phyloP scores from a whole-genome alignment of 108 stramenopile genomes.

The Cylindrotheca fusiformis region DNA sequence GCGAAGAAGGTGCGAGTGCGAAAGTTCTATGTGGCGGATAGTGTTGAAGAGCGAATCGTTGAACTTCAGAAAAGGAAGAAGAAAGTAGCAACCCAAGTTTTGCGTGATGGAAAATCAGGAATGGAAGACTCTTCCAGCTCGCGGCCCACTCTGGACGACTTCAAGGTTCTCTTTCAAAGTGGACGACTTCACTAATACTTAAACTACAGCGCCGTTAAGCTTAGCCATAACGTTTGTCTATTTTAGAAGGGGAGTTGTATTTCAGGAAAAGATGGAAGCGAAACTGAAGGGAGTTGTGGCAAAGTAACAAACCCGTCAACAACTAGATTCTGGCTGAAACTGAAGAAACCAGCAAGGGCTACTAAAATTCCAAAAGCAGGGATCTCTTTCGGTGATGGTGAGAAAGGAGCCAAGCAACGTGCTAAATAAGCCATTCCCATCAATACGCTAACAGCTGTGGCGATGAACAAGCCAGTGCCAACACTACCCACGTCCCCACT shows the following conservation, averaged over 20 bases:
- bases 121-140: constrained; percentile 25
- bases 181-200: too few species aligned
- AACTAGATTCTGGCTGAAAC: constrained; percentile 79
- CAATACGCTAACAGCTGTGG: constrained; percentile 58
- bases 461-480: constrained; percentile 68
- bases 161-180: constrained; percentile 60
- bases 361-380: constrained; percentile 77
- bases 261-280: constrained; percentile 23
- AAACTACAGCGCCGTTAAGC: too few species aligned
- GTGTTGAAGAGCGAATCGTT: constrained; percentile 82
- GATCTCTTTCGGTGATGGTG: constrained; percentile 83
- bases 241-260: constrained; percentile 24
- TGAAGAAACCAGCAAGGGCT: constrained; percentile 81
- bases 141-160: constrained; percentile 76
- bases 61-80: constrained; percentile 75
- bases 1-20: constrained; percentile 70
- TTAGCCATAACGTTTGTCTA: too few species aligned
- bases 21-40: constrained; percentile 73
- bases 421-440: constrained; percentile 71
- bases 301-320: constrained; percentile 79
- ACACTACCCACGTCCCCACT: constrained; percentile 63
- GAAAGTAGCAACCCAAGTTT: constrained; percentile 61
- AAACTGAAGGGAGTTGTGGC: constrained; percentile 38
- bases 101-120: constrained; percentile 17
- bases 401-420: constrained; percentile 61